Conservation (phyloP, 371 early-diverging fungal species). For the Lichtheimia ramosa region DNA sequence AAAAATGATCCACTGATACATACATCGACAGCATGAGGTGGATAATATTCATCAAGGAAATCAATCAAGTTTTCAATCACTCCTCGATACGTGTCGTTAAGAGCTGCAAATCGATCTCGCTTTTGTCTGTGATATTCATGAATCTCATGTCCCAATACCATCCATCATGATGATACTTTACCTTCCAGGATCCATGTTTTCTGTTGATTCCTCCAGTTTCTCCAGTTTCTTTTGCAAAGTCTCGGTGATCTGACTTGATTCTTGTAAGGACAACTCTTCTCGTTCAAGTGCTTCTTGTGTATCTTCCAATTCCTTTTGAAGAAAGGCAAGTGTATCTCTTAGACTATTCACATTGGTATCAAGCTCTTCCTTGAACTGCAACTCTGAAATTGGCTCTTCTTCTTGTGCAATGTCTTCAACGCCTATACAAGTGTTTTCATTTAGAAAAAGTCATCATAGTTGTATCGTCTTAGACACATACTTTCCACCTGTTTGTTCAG, state of each 20-base stretch:
- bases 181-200: conserved; percentile 1
- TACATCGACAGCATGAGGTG: conserved; percentile 48
- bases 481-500: conserved; percentile 13
- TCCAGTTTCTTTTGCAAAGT: conserved; percentile 16
- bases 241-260: conserved; percentile 22
- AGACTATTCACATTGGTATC: conserved; percentile 16
- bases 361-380: conserved; percentile 29
- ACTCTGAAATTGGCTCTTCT: conserved; percentile 17
- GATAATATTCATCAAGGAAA: conserved; percentile 48
- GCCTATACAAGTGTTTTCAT: not conserved
- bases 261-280: conserved; percentile 19
- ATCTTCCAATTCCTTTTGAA: conserved; percentile 18
- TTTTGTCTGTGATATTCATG: not conserved
- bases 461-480: not conserved
- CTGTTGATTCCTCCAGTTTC: conserved; percentile 6
- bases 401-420: conserved; percentile 3
- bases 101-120: conserved; percentile 8
- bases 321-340: conserved; percentile 8
- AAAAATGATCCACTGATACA: not conserved
- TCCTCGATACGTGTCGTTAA: conserved; percentile 14
- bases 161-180: not conserved
- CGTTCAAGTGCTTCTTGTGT: conserved; percentile 1
- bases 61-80: conserved; percentile 42
- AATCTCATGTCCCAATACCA: not conserved
- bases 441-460: not conserved